Evolutionary conservation across 2,329 filamentous ascomycete species (phyloP).

Genomic region (Aureobasidium sp.): DNA sequence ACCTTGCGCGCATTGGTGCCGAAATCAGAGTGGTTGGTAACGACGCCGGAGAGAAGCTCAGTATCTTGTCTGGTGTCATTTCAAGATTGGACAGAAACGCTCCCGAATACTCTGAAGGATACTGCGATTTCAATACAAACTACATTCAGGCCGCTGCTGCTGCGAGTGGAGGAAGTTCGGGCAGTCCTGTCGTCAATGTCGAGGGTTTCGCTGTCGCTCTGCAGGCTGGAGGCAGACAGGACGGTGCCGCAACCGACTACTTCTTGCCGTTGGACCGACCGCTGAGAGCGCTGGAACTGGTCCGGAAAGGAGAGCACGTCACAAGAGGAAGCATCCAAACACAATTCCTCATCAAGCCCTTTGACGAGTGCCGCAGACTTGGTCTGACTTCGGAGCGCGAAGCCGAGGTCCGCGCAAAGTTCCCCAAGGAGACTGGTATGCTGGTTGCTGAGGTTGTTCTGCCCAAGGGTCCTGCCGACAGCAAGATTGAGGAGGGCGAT

Average conservation of each 20-base stretch:
- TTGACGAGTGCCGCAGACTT: constrained; percentile 89
- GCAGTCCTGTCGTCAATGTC: constrained; percentile 93
- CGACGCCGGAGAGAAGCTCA: constrained; percentile 96
- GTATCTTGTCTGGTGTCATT: constrained; percentile 95
- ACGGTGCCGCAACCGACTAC: constrained; percentile 95
- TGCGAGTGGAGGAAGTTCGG: constrained; percentile 95
- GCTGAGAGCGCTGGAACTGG: constrained; percentile 75
- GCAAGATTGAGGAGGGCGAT: constrained; percentile 88
- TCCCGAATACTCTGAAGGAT: constrained; percentile 94
- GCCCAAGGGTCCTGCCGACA: constrained; percentile 79
- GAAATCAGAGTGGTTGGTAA: constrained; percentile 98
- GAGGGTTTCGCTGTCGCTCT: constrained; percentile 87
- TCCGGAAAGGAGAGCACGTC: constrained; percentile 68
- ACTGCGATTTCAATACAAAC: constrained; percentile 93
- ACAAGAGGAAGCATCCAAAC: constrained; percentile 96
- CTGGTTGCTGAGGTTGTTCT: constrained; percentile 92
- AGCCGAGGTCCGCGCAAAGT: constrained; percentile 69
- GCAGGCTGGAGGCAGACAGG: constrained; percentile 87
- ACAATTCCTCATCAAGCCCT: constrained; percentile 93
- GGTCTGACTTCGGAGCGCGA: constrained; percentile 83
- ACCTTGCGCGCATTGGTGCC: constrained; percentile 77
- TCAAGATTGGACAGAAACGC: constrained; percentile 93
- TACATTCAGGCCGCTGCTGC: constrained; percentile 98
- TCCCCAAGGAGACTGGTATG: constrained; percentile 94
- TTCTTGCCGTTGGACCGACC: constrained; percentile 92